Base-by-base conservation (phyloP, 139 green algal genomes). In the Auxenochlorella protothecoides region DNA sequence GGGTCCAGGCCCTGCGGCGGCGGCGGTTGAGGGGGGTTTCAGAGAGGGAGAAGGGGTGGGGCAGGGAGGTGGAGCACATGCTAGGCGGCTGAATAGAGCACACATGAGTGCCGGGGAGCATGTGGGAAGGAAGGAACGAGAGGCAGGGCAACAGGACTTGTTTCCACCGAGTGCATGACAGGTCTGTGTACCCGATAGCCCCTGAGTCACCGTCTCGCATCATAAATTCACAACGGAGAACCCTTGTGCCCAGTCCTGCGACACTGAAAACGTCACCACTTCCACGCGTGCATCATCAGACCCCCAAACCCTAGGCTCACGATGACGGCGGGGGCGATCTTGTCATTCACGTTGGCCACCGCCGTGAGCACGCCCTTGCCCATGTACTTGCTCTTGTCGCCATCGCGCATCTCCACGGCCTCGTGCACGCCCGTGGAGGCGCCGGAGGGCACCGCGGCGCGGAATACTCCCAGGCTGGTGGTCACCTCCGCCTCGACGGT, bases 401-500 rank as follows among this genome's bases (percentile, higher is more conserved):
- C 89, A 72, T 99, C 95, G 63, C 95, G 84, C 59, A 99, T 84
- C 89, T 99, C 95, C 10, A 97, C 91, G 2, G 95, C 95, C 87
- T 99, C 95, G 80, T 99, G 91, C 59, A 96, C 88, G 72, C 92
- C 95, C 61, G 95, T 98, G 55, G 89, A 97, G 57, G 93, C 95
- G 62, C 95, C 95, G 68, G 76, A 90, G 59, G 95, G 95, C 53
- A 97, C 91, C 12, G 90, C 90, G 15, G 92, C 95, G 51, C 91
- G 75, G 83, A 95, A 96, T 62, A 83, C 92, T 67, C 94, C 93
- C 79, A 96, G 96, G 77, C 90, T 63, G 0, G 95, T 99, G 77
- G 81, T 81, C 52, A 98, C 89, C 59, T 97, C 90, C 6, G 73
- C 77, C 84, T 98, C 92, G 16, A 97, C 93, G 10, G 95, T 99